phyloP scores from a whole-genome alignment of 139 green algal species.

The Chlorella sp. region DNA sequence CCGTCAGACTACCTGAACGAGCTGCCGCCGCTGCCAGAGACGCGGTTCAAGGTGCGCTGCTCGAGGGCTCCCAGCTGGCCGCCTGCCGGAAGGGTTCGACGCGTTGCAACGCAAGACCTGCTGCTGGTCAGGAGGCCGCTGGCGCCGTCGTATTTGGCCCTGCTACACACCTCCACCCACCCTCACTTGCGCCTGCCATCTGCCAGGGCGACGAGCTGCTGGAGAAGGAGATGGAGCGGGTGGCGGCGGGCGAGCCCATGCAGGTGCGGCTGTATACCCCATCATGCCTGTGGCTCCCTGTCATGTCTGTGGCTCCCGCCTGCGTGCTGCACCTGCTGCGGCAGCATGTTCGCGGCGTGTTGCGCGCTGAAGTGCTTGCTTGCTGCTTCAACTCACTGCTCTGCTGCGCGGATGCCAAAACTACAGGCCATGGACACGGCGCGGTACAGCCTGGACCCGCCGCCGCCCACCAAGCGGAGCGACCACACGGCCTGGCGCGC shows the following conservation, averaged over 20 bases:
- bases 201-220: slow-evolving; percentile 67
- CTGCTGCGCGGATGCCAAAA: no score
- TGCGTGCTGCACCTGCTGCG: background rate
- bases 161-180: no score
- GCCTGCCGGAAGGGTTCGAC: no score
- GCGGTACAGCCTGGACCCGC: slow-evolving; percentile 70
- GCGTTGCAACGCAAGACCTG: no score
- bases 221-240: slow-evolving; percentile 54
- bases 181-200: no score
- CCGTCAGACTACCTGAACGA: slow-evolving; percentile 78
- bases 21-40: slow-evolving; percentile 58
- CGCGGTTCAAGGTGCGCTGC: slow-evolving; percentile 52
- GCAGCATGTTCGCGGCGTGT: background rate
- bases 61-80: no score
- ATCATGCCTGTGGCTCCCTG: background rate
- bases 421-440: slow-evolving; percentile 64
- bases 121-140: no score
- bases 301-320: background rate
- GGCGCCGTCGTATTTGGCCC: no score
- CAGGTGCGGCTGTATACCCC: background rate
- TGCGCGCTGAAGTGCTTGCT: background rate
- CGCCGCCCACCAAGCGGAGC: slow-evolving; percentile 51
- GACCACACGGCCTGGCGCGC: slow-evolving; percentile 64
- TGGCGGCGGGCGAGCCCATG: slow-evolving; percentile 55
- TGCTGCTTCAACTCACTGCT: background rate